These are phyloP conservation scores for Brassica incana DNA, from an alignment of 345 rosid species.

Conservation along the genomic window DNA sequence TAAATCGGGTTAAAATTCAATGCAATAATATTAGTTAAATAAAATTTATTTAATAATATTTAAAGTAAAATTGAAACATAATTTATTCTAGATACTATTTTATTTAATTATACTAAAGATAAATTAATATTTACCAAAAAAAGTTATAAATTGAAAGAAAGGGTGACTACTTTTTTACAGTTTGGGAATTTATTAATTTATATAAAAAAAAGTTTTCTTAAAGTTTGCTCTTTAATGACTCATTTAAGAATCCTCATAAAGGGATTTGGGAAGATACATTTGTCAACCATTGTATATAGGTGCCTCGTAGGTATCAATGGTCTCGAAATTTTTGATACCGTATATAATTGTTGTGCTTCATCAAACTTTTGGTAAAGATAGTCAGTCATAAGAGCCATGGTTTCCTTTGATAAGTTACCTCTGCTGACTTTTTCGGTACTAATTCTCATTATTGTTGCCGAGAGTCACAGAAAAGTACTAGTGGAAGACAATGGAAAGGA, in stretches of 20 bases:
- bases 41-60: too few species aligned
- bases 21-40: too few species aligned
- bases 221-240: not conserved
- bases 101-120: not conserved
- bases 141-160: not conserved
- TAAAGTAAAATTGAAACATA: too few species aligned
- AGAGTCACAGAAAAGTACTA: not conserved
- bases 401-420: not conserved
- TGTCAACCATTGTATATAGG: not conserved
- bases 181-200: not conserved
- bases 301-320: not conserved
- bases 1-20: too few species aligned
- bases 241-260: not conserved
- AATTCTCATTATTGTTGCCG: not conserved
- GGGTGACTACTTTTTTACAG: not conserved
- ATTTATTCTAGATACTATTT: not conserved
- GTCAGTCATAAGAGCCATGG: not conserved
- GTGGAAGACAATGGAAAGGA: constrained; percentile 10
- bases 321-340: not conserved
- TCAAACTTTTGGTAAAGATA: not conserved
- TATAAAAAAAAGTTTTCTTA: not conserved
- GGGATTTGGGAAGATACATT: not conserved
- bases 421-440: not conserved
- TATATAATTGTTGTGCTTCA: not conserved
- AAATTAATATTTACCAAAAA: not conserved